Evolutionary conservation across 2,329 filamentous ascomycete species (phyloP), one percentile per base, ranked within the genome.

Genomic region (Seiridium unicorne): DNA sequence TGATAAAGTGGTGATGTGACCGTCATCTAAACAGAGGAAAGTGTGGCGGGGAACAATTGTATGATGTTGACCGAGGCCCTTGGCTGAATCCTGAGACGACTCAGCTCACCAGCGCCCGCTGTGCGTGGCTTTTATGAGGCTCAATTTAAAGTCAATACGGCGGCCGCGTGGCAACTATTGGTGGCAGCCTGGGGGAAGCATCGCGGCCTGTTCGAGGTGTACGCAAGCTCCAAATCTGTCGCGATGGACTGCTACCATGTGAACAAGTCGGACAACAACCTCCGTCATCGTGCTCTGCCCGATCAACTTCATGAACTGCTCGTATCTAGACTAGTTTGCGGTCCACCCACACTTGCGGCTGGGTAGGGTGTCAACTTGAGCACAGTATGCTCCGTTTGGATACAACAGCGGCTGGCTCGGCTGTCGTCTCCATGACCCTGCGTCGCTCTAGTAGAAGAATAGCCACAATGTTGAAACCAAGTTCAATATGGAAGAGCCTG

Each of bases 81-180:
- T 9, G 42, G 42, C 9, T 10, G 42, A n/a, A 44, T 44, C 42
- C 42, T 10, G 42, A 9, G 18, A 26, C 18, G 18, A 26, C 13
- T 42, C 38, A 42, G 38, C 38, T 32, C 49, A 32, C n/a, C 49
- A 35, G n/a, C n/a, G 49, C 49, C n/a, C 53, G 54, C n/a, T 32
- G 32, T n/a, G 44, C 54, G 54, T 57, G 40, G 54, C 54, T 57
- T 57, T 51, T 42, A 57, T 57, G 54, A 57, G 54, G 54, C 54
- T 57, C 54, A 44, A 18, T 47, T 34, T 32, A 35, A 2, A 42
- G 44, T 26, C 31, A 18, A 35, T 34, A 26, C 35, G n/a, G 31
- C 54, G 42, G 40, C 54, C 54, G 54, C 42, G 54, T 47, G 54
- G 54, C 54, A n/a, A 47, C 42, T 34, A 36, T 46, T 46, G 18